These are phyloP conservation scores for Cyclostephanos invisitatus DNA, from an alignment of 108 stramenopile genomes.

Conservation along the genomic window DNA sequence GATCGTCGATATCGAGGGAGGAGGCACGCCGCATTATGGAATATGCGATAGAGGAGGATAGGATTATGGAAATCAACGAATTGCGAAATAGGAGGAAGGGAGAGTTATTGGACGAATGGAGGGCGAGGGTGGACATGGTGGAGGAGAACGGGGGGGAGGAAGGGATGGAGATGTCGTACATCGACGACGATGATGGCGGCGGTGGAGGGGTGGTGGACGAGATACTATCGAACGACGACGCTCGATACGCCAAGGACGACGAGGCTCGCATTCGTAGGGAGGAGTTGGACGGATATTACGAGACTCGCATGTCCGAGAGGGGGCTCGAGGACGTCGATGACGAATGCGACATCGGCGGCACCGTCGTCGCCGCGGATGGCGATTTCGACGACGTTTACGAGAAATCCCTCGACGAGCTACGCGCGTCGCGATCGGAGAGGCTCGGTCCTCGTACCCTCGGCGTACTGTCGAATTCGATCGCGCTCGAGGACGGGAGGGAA, in stretches of 20 bases:
- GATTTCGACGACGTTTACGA: conserved; percentile 24
- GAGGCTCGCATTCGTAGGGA: background rate
- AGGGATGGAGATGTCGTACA: background rate
- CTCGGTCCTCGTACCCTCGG: conserved; percentile 24
- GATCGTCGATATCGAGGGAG: background rate
- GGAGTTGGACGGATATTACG: conserved; percentile 3
- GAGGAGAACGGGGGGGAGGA: background rate
- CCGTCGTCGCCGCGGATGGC: background rate
- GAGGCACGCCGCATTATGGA: conserved; percentile 18
- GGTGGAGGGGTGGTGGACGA: background rate
- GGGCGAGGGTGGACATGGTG: background rate
- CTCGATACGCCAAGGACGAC: background rate
- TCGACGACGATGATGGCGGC: background rate
- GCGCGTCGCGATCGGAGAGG: conserved; percentile 11
- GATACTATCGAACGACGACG: background rate
- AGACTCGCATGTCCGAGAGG: background rate
- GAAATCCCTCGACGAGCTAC: conserved; percentile 1
- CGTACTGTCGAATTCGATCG: conserved; percentile 34
- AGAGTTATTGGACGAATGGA: conserved; percentile 12
- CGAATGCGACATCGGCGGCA: background rate
- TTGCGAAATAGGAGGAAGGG: background rate
- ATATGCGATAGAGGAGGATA: conserved; percentile 21
- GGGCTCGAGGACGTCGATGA: background rate
- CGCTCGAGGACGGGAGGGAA: conserved; percentile 31
- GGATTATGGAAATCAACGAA: background rate